phyloP scores from a whole-genome alignment of 164 flowering plant species.

The Vitis cinerea region DNA sequence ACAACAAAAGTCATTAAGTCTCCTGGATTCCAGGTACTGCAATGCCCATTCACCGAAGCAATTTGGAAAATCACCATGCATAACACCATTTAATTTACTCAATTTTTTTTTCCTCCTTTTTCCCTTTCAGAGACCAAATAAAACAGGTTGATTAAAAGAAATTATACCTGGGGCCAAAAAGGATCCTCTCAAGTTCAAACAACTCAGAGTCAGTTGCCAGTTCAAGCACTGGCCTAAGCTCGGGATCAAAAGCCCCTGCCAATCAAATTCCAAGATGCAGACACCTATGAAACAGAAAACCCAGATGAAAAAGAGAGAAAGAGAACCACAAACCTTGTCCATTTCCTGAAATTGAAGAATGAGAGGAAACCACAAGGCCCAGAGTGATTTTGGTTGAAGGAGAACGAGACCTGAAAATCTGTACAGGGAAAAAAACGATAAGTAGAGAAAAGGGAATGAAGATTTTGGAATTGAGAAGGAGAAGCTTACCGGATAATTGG shows the following conservation, averaged over 20 bases:
- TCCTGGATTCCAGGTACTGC: no score
- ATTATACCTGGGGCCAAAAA: conserved; percentile 76
- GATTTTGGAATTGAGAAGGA: no score
- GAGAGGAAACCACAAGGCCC: conserved; percentile 12
- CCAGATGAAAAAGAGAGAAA: conserved; percentile 5
- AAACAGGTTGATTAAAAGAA: neutral
- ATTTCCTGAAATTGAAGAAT: conserved; percentile 23
- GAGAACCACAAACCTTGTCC: conserved; percentile 21
- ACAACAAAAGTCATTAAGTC: no score
- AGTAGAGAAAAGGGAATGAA: no score
- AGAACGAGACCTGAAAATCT: no score
- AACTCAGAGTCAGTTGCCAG: conserved; percentile 84
- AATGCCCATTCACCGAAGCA: no score
- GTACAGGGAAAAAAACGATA: no score
- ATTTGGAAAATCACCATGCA: neutral
- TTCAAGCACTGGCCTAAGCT: conserved; percentile 75
- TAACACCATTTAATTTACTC: neutral
- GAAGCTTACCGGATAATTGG: no score
- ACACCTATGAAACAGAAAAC: neutral
- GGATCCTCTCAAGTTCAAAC: conserved; percentile 70
- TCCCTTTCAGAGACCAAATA: neutral
- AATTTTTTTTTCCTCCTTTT: neutral
- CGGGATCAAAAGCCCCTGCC: conserved; percentile 65
- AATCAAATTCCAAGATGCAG: neutral
- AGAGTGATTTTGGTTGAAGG: no score